Evolutionary conservation across 306 rosid genomes (phyloP).

Genomic region (Morella rubra): DNA sequence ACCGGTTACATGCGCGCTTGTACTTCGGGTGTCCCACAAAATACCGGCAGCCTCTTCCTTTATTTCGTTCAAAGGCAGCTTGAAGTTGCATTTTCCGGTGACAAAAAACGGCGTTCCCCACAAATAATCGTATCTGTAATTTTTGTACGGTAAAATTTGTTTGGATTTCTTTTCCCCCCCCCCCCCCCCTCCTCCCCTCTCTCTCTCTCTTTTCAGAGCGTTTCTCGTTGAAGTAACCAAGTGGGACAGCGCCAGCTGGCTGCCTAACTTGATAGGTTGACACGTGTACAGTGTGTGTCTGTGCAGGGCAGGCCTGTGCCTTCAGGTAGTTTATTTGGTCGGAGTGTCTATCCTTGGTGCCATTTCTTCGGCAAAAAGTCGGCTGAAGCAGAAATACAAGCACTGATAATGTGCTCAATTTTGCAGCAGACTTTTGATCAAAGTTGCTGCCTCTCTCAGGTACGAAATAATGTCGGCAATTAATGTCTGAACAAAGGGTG

Average conservation of each 20-base stretch:
- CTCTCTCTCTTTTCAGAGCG: too few species aligned
- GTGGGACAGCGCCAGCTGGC: conserved; percentile 50
- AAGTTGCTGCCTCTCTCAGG: not conserved
- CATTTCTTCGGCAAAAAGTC: conserved; percentile 24
- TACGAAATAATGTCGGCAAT: not conserved
- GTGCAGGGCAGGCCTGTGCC: not conserved
- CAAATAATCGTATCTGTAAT: conserved; percentile 22
- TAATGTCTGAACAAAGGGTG: not conserved
- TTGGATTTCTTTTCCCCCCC: not conserved
- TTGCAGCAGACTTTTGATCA: not conserved
- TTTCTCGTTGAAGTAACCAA: conserved; percentile 41
- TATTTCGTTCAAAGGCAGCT: too few species aligned
- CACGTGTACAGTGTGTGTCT: conserved; percentile 40
- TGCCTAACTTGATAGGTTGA: conserved; percentile 36
- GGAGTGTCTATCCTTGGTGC: not conserved
- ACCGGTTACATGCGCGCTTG: conserved; percentile 41
- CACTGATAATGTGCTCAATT: not conserved
- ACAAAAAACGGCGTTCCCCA: conserved; percentile 37
- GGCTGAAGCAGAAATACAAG: not conserved
- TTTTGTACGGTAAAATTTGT: conserved; percentile 45
- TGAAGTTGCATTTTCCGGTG: conserved; percentile 43
- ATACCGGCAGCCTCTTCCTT: conserved; percentile 47
- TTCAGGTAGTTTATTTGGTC: conserved; percentile 15
- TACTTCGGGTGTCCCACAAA: conserved; percentile 48
- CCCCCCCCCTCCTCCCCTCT: too few species aligned